phyloP scores from a whole-genome alignment of 139 green algal species.

The Diplosphaera chodatii region DNA sequence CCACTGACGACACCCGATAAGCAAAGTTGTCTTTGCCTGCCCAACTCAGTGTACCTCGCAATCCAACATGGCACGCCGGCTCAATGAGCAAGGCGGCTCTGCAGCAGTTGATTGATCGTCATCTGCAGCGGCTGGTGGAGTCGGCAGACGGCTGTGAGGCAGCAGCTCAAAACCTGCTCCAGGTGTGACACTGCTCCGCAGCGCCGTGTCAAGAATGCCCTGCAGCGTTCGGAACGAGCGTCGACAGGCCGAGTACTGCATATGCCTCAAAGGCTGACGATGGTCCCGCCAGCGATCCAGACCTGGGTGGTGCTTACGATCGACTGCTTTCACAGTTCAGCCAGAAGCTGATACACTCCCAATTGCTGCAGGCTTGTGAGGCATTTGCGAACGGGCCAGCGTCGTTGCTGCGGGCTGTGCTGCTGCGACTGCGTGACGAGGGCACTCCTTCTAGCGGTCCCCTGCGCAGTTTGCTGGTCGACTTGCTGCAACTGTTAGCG shows the following conservation, averaged over 20 bases:
- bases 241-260: no score
- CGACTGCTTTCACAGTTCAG: no score
- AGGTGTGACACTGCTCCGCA: background rate
- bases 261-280: no score
- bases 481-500: background rate
- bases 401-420: background rate
- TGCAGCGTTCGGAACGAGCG: no score
- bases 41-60: no score
- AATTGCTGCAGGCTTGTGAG: no score
- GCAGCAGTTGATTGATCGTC: background rate
- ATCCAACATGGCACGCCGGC: background rate
- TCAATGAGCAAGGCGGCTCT: background rate
- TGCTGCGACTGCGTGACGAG: background rate
- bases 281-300: no score
- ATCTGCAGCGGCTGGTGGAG: background rate
- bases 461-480: background rate
- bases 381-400: no score
- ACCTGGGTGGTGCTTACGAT: no score
- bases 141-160: background rate
- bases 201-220: background rate
- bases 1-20: no score
- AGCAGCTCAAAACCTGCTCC: background rate
- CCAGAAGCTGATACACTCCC: no score
- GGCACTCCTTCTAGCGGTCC: background rate
- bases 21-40: no score